Conservation (phyloP, 192 early-diverging fungal genomes). For the Podila epicladia region DNA sequence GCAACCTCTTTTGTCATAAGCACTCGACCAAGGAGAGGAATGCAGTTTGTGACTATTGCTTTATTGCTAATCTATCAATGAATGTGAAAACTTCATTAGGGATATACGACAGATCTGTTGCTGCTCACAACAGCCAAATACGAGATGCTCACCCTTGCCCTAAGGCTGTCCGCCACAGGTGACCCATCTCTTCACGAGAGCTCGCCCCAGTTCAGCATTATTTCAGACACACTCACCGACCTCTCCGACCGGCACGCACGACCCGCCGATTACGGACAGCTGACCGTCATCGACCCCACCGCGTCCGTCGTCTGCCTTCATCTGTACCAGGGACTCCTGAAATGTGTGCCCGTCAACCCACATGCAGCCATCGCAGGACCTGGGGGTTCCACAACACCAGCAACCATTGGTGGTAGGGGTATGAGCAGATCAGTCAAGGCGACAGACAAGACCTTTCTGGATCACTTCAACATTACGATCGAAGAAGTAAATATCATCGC, state of each 20-base stretch:
- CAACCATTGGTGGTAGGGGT: conserved; percentile 1
- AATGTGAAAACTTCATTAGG: conserved; percentile 47
- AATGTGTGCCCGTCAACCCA: conserved; percentile 66
- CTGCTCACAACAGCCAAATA: conserved; percentile 74
- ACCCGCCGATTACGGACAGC: conserved; percentile 59
- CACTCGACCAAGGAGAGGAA: neutral
- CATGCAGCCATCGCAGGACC: conserved; percentile 1
- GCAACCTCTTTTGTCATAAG: neutral
- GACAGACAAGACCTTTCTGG: conserved; percentile 12
- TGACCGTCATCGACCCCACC: conserved; percentile 68
- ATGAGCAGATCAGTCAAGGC: conserved; percentile 3
- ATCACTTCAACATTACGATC: conserved; percentile 34
- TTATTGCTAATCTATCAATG: neutral
- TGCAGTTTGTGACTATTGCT: neutral
- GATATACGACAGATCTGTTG: conserved; percentile 65
- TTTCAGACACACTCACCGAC: conserved; percentile 75
- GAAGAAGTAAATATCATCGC: conserved; percentile 64
- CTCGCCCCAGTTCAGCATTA: conserved; percentile 44
- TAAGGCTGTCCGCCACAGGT: conserved; percentile 54
- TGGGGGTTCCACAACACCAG: neutral
- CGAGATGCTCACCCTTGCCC: conserved; percentile 78
- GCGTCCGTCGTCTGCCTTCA: conserved; percentile 64
- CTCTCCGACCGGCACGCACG: conserved; percentile 65
- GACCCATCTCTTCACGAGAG: neutral
- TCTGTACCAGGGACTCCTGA: conserved; percentile 75